phyloP scores from a whole-genome alignment of 192 early-diverging fungal species.

The Linnemannia exigua region DNA sequence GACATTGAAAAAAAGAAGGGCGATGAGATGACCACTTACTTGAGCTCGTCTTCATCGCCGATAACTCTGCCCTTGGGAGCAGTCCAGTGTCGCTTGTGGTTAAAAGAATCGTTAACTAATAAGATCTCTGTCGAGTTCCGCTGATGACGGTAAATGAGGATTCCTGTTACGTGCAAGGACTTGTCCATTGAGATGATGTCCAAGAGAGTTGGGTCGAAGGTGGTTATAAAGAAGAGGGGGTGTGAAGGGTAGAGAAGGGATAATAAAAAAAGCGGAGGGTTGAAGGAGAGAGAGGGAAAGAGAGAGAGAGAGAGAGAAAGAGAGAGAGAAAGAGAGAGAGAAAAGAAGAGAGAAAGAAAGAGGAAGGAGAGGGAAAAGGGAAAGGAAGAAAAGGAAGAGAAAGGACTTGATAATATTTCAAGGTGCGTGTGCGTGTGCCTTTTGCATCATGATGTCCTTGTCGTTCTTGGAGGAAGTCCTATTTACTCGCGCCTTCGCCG shows the following conservation, averaged over 20 bases:
- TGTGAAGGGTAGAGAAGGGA: neutral
- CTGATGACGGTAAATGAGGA: slow-evolving; percentile 81
- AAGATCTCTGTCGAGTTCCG: slow-evolving; percentile 81
- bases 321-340: neutral
- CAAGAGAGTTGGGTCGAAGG: slow-evolving; percentile 2
- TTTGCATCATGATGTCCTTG: too few relatives aligned
- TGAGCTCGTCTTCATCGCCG: slow-evolving; percentile 85
- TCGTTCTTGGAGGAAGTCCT: too few relatives aligned
- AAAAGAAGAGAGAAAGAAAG: slow-evolving; percentile 4
- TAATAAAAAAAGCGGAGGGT: neutral
- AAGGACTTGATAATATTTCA: too few relatives aligned
- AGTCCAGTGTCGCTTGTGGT: slow-evolving; percentile 86
- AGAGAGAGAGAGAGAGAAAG: neutral
- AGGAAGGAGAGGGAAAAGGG: neutral
- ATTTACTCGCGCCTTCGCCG: too few relatives aligned
- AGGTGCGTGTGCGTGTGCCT: too few relatives aligned
- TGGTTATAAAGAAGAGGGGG: slow-evolving; percentile 5
- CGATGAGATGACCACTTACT: slow-evolving; percentile 67
- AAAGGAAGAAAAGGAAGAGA: neutral
- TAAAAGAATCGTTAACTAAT: slow-evolving; percentile 86
- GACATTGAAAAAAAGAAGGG: neutral
- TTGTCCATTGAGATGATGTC: slow-evolving; percentile 62
- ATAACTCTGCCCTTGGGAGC: slow-evolving; percentile 85
- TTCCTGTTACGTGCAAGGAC: slow-evolving; percentile 70
- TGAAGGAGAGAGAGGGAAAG: neutral